These are phyloP conservation scores for Lepidopterella palustris DNA, from an alignment of 495 filamentous ascomycete genomes.

Conservation along the genomic window DNA sequence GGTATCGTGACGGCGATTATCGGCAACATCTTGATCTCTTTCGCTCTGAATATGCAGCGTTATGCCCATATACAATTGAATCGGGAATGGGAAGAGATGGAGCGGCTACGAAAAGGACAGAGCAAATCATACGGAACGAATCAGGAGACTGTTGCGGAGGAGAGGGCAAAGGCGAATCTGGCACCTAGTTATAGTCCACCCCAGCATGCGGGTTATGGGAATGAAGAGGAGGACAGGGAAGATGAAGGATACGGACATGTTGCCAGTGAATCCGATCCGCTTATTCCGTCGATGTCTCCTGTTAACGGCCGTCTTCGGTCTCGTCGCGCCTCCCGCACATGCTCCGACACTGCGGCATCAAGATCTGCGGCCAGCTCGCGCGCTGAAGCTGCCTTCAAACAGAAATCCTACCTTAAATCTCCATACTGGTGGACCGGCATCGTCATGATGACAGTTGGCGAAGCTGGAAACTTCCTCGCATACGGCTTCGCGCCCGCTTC, in stretches of 20 bases:
- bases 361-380: not conserved
- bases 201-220: constrained; percentile 2
- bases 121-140: constrained; percentile 36
- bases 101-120: constrained; percentile 31
- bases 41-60: constrained; percentile 93
- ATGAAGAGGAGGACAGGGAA: constrained; percentile 10
- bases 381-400: constrained; percentile 21
- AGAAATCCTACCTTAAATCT: constrained; percentile 72
- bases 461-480: constrained; percentile 92
- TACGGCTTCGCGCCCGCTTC: constrained; percentile 98
- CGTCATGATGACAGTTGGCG: constrained; percentile 83
- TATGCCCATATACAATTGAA: constrained; percentile 84
- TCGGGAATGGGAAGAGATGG: constrained; percentile 42
- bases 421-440: constrained; percentile 96
- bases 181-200: constrained; percentile 11
- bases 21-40: constrained; percentile 87
- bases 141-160: constrained; percentile 25
- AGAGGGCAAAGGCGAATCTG: constrained; percentile 24
- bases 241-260: constrained; percentile 7
- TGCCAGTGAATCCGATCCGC: constrained; percentile 42
- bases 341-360: not conserved
- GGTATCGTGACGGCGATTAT: constrained; percentile 87
- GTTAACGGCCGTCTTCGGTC: constrained; percentile 31
- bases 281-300: constrained; percentile 44
- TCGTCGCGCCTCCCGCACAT: constrained; percentile 32